Percentiles rank a stretch among this genome's conserved stretches.
Conservation (phyloP, 1,284 basidiomycete species). For the Fomitopsis schrenkii region DNA sequence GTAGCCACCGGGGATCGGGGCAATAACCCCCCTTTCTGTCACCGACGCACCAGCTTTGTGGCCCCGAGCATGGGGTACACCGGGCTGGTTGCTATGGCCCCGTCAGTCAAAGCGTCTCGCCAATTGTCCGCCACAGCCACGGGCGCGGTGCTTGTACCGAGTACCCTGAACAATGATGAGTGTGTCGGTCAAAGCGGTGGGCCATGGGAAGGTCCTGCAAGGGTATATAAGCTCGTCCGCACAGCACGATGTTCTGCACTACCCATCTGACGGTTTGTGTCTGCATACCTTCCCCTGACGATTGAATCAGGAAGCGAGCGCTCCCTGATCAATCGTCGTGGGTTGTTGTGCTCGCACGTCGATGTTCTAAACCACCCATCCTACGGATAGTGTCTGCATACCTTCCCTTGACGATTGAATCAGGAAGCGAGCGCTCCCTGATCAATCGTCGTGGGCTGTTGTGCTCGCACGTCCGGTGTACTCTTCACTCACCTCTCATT, state of each 20-base stretch:
- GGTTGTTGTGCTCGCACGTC: not conserved
- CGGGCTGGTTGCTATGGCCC: not conserved
- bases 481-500: not conserved
- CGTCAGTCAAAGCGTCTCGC: not conserved
- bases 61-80: not conserved
- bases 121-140: not conserved
- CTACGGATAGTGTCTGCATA: not conserved
- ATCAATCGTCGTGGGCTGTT: constrained; percentile 2
- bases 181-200: not conserved
- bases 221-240: not conserved
- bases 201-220: not conserved
- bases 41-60: not conserved
- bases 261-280: not conserved
- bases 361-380: not conserved
- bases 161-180: not conserved
- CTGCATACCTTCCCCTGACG: constrained; percentile 1
- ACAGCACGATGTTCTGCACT: not conserved
- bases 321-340: constrained; percentile 5
- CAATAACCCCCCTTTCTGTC: not conserved
- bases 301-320: constrained; percentile 8
- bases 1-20: not conserved
- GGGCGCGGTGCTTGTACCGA: not conserved
- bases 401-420: constrained; percentile 8
- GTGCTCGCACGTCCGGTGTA: not conserved
- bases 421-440: constrained; percentile 6